phyloP scores from a whole-genome alignment of 805 yeast genomes.

The Pichia cabralensis region DNA sequence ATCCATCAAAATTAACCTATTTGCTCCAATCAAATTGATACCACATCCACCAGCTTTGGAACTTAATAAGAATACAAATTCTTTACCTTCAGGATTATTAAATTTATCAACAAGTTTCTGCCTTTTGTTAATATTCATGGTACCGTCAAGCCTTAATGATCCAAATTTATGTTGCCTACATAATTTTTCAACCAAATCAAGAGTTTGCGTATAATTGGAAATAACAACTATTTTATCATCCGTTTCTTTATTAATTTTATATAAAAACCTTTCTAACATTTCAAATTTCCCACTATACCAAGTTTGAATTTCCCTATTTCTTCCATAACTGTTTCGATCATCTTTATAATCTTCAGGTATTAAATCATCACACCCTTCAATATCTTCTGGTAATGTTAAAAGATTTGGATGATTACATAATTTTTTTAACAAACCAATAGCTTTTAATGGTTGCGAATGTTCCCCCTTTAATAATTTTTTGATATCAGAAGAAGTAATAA shows the following conservation, averaged over 20 bases:
- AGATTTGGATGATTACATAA: conserved; percentile 92
- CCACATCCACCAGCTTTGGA: conserved; percentile 99
- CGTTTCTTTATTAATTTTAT: conserved; percentile 66
- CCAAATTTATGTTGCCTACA: conserved; percentile 75
- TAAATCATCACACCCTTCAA: conserved; percentile 55
- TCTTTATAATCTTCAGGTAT: conserved; percentile 68
- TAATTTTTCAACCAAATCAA: conserved; percentile 81
- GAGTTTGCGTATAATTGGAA: conserved; percentile 89
- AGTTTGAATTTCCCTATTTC: conserved; percentile 65
- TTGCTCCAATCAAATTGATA: conserved; percentile 93
- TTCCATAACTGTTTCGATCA: conserved; percentile 35
- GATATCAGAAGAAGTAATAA: conserved; percentile 72
- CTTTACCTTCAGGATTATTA: conserved; percentile 82
- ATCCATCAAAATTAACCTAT: conserved; percentile 77
- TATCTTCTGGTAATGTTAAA: conserved; percentile 62
- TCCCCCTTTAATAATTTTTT: conserved; percentile 52
- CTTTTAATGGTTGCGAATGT: conserved; percentile 78
- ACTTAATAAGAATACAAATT: conserved; percentile 80
- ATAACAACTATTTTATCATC: conserved; percentile 92
- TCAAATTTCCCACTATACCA: conserved; percentile 81
- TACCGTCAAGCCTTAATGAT: conserved; percentile 77
- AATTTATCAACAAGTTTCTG: conserved; percentile 83
- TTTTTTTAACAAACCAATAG: conserved; percentile 81
- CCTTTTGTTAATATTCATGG: conserved; percentile 83
- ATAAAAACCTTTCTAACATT: conserved; percentile 76